phyloP scores from a whole-genome alignment of 768 basidiomycete species.

The Lactifluus pinguis region DNA sequence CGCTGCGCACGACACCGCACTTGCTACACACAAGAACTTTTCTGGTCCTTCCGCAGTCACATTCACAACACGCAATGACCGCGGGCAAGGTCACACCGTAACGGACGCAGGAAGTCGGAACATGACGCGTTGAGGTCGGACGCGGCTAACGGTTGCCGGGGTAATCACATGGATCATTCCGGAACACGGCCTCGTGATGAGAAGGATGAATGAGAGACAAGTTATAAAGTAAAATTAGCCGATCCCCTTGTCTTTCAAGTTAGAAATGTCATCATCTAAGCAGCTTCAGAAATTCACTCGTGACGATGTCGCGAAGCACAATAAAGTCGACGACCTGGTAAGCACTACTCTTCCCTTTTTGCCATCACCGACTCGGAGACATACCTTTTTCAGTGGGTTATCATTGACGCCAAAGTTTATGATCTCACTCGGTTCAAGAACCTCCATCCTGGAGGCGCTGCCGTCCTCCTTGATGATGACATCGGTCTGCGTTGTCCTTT shows the following conservation, averaged over 20 bases:
- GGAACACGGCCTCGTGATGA: too few relatives aligned
- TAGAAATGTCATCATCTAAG: conserved; percentile 23
- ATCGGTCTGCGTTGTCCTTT: conserved; percentile 41
- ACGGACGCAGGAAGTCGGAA: conserved; percentile 36
- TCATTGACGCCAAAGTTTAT: conserved; percentile 78
- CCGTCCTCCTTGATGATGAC: conserved; percentile 69
- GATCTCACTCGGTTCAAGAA: conserved; percentile 72
- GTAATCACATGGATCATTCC: too few relatives aligned
- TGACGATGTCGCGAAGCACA: conserved; percentile 78
- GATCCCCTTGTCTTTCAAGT: too few relatives aligned
- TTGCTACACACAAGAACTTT: conserved; percentile 59
- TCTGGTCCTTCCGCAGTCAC: conserved; percentile 42
- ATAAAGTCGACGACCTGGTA: conserved; percentile 67
- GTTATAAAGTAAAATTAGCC: neutral
- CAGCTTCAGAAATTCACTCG: conserved; percentile 42
- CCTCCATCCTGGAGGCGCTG: conserved; percentile 76
- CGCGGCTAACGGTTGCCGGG: conserved; percentile 17
- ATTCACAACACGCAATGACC: conserved; percentile 11
- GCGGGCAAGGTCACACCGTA: conserved; percentile 26
- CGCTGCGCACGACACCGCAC: conserved; percentile 63
- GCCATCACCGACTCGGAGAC: neutral
- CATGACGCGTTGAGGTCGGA: neutral
- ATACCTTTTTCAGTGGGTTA: conserved; percentile 51
- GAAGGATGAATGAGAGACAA: too few relatives aligned
- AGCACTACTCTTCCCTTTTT: conserved; percentile 19